phyloP scores from a whole-genome alignment of 345 rosid genomes.

The Noccaea caerulescens region DNA sequence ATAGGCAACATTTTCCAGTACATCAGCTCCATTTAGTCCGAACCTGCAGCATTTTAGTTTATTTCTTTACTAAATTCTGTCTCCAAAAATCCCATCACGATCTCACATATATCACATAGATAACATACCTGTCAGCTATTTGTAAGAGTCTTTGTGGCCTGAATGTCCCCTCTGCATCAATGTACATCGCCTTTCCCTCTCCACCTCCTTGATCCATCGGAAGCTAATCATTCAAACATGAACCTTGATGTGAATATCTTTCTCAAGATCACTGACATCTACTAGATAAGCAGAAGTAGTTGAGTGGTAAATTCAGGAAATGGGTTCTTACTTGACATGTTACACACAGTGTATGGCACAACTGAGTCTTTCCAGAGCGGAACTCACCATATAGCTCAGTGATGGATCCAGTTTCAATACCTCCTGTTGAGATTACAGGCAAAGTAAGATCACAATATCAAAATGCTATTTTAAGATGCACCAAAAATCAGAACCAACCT shows the following conservation, averaged over 20 bases:
- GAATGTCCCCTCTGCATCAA: conserved; percentile 98
- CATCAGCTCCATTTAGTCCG: conserved; percentile 94
- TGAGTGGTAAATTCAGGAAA: conserved; percentile 3
- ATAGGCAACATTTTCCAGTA: conserved; percentile 95
- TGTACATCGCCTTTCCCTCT: conserved; percentile 98
- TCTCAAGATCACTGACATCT: conserved; percentile 3
- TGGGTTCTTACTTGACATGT: conserved; percentile 80
- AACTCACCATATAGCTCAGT: conserved; percentile 98
- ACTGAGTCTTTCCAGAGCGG: conserved; percentile 96
- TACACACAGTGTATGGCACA: conserved; percentile 96
- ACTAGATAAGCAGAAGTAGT: conserved; percentile 2
- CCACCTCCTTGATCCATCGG: conserved; percentile 99
- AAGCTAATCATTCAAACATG: conserved; percentile 58
- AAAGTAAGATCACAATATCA: conserved; percentile 28
- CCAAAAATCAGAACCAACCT: conserved; percentile 48
- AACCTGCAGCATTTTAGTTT: conserved; percentile 54
- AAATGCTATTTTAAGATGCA: not conserved
- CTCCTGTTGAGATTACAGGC: conserved; percentile 54
- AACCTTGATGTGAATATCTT: conserved; percentile 15
- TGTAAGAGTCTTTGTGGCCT: conserved; percentile 94
- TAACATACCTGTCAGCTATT: conserved; percentile 81
- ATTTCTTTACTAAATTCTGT: conserved; percentile 9
- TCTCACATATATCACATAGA: conserved; percentile 11
- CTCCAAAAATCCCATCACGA: conserved; percentile 8
- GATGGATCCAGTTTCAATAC: conserved; percentile 95